phyloP scores from a whole-genome alignment of 345 rosid genomes.

The Murraya koenigii region DNA sequence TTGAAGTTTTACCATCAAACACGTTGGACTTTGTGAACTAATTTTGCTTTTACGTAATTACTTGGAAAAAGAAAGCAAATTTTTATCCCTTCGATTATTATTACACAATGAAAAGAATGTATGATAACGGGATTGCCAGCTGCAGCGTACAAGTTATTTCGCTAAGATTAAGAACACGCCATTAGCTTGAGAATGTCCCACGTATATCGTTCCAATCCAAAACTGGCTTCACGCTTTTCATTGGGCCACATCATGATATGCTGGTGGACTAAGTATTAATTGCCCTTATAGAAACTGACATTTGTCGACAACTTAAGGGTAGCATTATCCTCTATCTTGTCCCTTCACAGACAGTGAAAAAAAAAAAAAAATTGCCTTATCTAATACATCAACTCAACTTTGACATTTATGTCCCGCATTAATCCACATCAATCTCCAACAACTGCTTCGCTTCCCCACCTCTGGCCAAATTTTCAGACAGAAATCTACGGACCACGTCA shows the following conservation, averaged over 20 bases:
- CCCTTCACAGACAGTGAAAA: background rate
- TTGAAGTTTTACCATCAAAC: too few species aligned
- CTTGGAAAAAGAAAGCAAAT: background rate
- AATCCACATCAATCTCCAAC: background rate
- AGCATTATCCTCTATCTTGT: slow-evolving; percentile 1
- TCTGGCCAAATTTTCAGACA: background rate
- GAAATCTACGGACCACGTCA: background rate
- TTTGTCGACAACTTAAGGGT: background rate
- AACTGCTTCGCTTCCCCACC: background rate
- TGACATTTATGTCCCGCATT: background rate
- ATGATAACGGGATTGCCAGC: background rate
- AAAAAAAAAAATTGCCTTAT: background rate
- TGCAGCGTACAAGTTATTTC: background rate
- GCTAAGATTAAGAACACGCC: background rate
- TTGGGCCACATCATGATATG: background rate
- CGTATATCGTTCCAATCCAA: background rate
- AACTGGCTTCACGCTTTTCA: background rate
- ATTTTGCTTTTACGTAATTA: background rate
- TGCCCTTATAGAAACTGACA: too few species aligned
- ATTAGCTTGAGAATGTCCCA: background rate
- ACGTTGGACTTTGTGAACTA: background rate
- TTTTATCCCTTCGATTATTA: too few species aligned
- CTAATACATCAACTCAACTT: background rate
- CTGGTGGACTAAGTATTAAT: too few species aligned
- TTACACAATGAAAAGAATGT: too few species aligned